Evolutionary conservation across 768 basidiomycete species (phyloP).

Genomic region (Mycena albidolilacea): DNA sequence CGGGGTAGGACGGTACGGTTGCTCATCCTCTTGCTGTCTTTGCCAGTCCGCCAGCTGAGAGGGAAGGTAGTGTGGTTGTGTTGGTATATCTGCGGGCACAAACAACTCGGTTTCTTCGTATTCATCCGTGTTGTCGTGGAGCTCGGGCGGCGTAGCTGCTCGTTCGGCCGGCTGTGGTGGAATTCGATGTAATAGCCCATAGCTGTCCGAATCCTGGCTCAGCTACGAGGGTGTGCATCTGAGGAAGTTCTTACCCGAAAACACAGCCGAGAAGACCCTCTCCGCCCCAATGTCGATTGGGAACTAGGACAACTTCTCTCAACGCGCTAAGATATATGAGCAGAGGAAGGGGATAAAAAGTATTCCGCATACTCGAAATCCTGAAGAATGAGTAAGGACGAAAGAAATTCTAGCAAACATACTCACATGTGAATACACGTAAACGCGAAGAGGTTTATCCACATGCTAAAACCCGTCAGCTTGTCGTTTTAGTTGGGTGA

Average conservation of each 20-base stretch:
- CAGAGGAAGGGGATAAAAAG: conserved; percentile 17
- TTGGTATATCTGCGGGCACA: conserved; percentile 75
- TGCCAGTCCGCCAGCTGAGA: conserved; percentile 50
- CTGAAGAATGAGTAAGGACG: conserved; percentile 25
- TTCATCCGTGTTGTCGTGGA: conserved; percentile 63
- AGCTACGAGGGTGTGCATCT: conserved; percentile 4
- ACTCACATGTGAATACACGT: conserved; percentile 98
- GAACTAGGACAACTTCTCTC: conserved; percentile 93
- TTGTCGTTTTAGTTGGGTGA: background rate
- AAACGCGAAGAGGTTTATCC: conserved; percentile 93
- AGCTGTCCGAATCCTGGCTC: conserved; percentile 60
- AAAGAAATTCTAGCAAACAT: conserved; percentile 49
- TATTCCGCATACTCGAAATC: conserved; percentile 37
- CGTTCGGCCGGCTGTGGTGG: conserved; percentile 80
- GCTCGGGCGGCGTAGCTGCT: conserved; percentile 69
- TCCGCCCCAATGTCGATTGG: conserved; percentile 98
- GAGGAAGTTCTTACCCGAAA: conserved; percentile 78
- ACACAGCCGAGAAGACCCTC: conserved; percentile 96
- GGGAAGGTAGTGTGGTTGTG: conserved; percentile 45
- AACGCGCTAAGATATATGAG: conserved; percentile 72
- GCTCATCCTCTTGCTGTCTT: conserved; percentile 49
- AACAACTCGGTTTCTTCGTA: conserved; percentile 79
- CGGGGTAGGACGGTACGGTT: conserved; percentile 17
- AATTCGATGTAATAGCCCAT: conserved; percentile 94
- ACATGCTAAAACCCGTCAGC: conserved; percentile 73